Percentiles rank a stretch among this genome's conserved stretches.
Evolutionary conservation across 129 eudicot genomes (phyloP).

Genomic region (Artemisia tridentata): DNA sequence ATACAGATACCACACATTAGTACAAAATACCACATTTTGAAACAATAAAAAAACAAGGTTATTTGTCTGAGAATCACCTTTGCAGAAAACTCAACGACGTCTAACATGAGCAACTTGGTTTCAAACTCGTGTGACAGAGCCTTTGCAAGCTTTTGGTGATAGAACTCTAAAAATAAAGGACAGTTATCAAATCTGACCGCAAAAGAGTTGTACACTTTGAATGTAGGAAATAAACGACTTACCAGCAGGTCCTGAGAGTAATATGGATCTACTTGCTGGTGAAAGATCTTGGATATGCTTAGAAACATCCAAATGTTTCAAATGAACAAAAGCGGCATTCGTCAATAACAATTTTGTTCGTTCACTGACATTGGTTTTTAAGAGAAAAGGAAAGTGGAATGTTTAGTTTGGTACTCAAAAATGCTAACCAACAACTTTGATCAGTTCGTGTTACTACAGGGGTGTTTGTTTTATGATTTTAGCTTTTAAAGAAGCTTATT

Average conservation of each 20-base stretch:
- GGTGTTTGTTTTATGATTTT: no score
- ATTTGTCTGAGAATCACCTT: conserved; percentile 45
- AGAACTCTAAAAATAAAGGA: conserved; percentile 49
- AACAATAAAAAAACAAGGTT: background rate
- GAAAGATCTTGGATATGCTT: conserved; percentile 77
- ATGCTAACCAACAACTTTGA: no score
- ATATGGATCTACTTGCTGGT: conserved; percentile 88
- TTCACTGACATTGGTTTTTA: conserved; percentile 58
- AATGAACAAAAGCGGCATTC: conserved; percentile 95
- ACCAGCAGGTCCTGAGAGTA: conserved; percentile 94
- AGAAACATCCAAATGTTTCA: conserved; percentile 77
- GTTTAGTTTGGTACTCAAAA: no score
- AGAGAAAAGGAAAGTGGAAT: background rate
- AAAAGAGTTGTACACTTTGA: conserved; percentile 4
- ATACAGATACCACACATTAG: conserved; percentile 34
- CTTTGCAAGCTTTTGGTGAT: conserved; percentile 82
- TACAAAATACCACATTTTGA: conserved; percentile 4
- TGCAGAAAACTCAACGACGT: conserved; percentile 68
- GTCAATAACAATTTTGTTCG: conserved; percentile 64
- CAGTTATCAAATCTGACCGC: conserved; percentile 11
- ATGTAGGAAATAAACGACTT: conserved; percentile 22
- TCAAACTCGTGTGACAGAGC: conserved; percentile 84
- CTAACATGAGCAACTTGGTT: conserved; percentile 76
- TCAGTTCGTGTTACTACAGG: no score
- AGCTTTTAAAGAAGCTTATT: no score